phyloP scores from a whole-genome alignment of 2,329 filamentous ascomycete genomes.

The Curvularia sp. region DNA sequence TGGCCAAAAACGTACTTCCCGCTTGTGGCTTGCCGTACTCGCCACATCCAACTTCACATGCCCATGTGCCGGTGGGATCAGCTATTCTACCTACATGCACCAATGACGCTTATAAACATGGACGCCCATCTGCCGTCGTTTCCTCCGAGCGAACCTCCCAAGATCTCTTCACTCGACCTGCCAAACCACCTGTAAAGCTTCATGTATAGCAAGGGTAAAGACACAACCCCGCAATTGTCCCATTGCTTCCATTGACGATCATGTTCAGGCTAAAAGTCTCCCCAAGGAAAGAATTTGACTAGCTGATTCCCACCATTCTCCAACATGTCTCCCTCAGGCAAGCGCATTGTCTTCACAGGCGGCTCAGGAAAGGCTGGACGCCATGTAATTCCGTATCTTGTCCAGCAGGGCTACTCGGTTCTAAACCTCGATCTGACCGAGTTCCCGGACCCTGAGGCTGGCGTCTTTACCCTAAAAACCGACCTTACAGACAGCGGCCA shows the following conservation, averaged over 20 bases:
- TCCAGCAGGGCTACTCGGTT: slow-evolving; percentile 60
- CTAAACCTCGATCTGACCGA: slow-evolving; percentile 64
- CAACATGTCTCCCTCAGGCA: slow-evolving; percentile 42
- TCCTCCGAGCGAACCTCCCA: neutral
- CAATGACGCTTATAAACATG: slow-evolving; percentile 23
- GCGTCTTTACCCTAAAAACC: slow-evolving; percentile 62
- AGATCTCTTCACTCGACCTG: neutral
- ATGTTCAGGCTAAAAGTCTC: neutral
- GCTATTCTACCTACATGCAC: slow-evolving; percentile 6
- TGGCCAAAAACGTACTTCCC: slow-evolving; percentile 2
- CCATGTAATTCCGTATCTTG: slow-evolving; percentile 62
- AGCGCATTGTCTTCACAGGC: slow-evolving; percentile 55
- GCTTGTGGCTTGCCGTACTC: slow-evolving; percentile 9
- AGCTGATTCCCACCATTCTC: neutral
- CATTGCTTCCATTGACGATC: neutral
- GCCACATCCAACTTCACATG: slow-evolving; percentile 16
- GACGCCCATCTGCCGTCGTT: neutral
- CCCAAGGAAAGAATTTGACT: neutral
- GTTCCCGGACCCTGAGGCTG: slow-evolving; percentile 52
- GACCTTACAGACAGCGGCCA: slow-evolving; percentile 64
- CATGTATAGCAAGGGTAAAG: neutral
- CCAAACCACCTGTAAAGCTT: neutral
- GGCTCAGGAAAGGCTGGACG: slow-evolving; percentile 62
- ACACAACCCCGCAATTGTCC: slow-evolving; percentile 7
- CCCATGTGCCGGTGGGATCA: slow-evolving; percentile 20